phyloP scores from a whole-genome alignment of 1,284 basidiomycete species.

The Pterulicium gracile region DNA sequence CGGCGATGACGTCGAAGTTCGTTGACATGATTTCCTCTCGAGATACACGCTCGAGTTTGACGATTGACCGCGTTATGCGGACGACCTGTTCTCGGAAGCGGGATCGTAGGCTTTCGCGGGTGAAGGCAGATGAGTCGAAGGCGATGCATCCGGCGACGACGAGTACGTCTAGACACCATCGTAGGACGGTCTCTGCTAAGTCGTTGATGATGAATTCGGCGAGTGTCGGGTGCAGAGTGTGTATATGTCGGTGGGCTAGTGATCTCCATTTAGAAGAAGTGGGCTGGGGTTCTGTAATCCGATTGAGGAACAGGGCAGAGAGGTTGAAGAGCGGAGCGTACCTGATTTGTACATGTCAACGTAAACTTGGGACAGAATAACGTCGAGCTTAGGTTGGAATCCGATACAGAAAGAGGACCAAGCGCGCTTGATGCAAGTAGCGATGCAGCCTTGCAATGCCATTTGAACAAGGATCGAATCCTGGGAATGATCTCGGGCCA shows the following conservation, averaged over 20 bases:
- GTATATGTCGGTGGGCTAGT: conserved; percentile 55
- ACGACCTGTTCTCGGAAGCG: conserved; percentile 48
- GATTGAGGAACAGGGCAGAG: conserved; percentile 8
- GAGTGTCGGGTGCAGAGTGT: conserved; percentile 53
- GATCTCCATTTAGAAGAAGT: conserved; percentile 67
- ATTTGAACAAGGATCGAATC: conserved; percentile 67
- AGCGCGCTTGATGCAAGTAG: conserved; percentile 53
- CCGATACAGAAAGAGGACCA: conserved; percentile 63
- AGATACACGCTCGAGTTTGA: conserved; percentile 45
- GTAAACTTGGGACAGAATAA: conserved; percentile 53
- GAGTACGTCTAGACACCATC: conserved; percentile 59
- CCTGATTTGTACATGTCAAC: conserved; percentile 51
- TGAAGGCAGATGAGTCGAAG: conserved; percentile 23
- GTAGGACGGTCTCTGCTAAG: conserved; percentile 56
- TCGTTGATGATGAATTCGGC: conserved; percentile 54
- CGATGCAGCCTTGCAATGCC: conserved; percentile 57
- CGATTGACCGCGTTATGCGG: conserved; percentile 50
- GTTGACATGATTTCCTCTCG: conserved; percentile 65
- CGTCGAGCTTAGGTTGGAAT: conserved; percentile 56
- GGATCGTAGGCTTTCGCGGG: conserved; percentile 32
- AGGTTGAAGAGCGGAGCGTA: conserved; percentile 16
- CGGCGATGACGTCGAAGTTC: conserved; percentile 53
- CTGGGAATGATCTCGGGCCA: conserved; percentile 53
- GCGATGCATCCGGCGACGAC: conserved; percentile 43
- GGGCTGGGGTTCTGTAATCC: conserved; percentile 51